Evolutionary conservation across 768 basidiomycete species (phyloP).

Genomic region (Naganishia vaughanmartiniae): DNA sequence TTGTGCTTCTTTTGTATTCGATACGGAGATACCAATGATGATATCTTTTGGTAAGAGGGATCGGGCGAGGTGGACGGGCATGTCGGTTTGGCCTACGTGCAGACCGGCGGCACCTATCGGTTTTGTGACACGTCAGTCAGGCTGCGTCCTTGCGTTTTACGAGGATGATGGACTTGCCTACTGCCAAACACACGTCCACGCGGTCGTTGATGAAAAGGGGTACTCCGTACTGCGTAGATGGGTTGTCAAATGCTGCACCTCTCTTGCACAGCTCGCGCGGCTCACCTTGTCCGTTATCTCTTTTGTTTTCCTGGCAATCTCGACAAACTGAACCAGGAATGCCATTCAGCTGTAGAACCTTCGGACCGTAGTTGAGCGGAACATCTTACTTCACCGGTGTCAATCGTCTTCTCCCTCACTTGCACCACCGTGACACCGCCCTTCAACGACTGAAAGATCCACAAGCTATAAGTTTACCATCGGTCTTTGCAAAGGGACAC

Average conservation of each 20-base stretch:
- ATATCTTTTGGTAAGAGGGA: slow-evolving; percentile 65
- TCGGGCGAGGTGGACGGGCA: slow-evolving; percentile 67
- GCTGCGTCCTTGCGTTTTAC: neutral
- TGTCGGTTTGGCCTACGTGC: slow-evolving; percentile 86
- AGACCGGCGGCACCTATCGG: slow-evolving; percentile 60
- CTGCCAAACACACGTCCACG: slow-evolving; percentile 78
- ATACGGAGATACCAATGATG: slow-evolving; percentile 79
- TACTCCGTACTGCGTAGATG: slow-evolving; percentile 59
- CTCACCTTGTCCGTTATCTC: slow-evolving; percentile 63
- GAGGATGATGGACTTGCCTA: slow-evolving; percentile 11
- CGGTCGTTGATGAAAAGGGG: slow-evolving; percentile 69
- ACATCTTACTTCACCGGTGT: slow-evolving; percentile 69
- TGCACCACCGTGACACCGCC: slow-evolving; percentile 91
- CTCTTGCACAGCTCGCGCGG: neutral
- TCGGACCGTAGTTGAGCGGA: slow-evolving; percentile 18
- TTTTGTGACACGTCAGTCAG: neutral
- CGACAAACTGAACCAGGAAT: slow-evolving; percentile 62
- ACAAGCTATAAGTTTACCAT: slow-evolving; percentile 4
- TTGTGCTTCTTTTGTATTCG: slow-evolving; percentile 64
- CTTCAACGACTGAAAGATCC: slow-evolving; percentile 62
- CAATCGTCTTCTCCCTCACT: slow-evolving; percentile 76
- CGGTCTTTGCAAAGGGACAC: neutral
- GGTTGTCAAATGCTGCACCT: neutral
- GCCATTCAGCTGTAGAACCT: neutral
- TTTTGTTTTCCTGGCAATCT: slow-evolving; percentile 69